Evolutionary conservation across 2,329 filamentous ascomycete species (phyloP), one percentile per base, ranked within the genome.

Genomic region (Fusarium floridanum): DNA sequence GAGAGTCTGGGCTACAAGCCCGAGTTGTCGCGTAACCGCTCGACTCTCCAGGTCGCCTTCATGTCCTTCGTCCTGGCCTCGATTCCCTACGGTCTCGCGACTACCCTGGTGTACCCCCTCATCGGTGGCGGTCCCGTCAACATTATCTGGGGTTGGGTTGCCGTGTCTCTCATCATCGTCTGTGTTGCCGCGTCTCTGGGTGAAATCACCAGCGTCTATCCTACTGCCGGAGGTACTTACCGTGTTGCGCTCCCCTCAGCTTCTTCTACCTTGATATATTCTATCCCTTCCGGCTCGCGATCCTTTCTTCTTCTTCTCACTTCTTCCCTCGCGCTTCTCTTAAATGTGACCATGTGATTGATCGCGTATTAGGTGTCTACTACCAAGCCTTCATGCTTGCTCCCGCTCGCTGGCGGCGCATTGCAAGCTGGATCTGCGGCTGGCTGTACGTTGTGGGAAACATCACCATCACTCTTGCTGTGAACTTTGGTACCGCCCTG

Each of bases 381-480:
- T 94, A 94, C 81, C 92, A 94, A 84, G 91, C 92, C 7, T 94
- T 93, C 80, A 94, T 94, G 90, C 88, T 95, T 16, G 88, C 92
- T 0, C 87, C 91, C 20, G 81, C 87, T 29, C 82, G 81, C 17
- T 92, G 89, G 84, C 90, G 92, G 63, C 89, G 88, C 48, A 83
- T 93, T 17, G 86, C 91, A 17, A 91, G 91, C 36, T 95, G 91
- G 90, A 89, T 93, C 70, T 93, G 91, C 74, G 93, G 93, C 70
- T 95, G 93, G 93, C 86, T 92, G 24, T 95, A 93, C 80, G 89
- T 94, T 20, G 91, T 94, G 61, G 94, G 94, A 68, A 95, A 95
- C 83, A 92, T 95, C 81, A 94, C 92, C 75, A 95, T 95, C 76
- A 95, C 93, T 0, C 86, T 95, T n/a, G 89, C 92, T n/a, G 93